phyloP scores from a whole-genome alignment of 179 eudicot species.

The Kewa caespitosa region DNA sequence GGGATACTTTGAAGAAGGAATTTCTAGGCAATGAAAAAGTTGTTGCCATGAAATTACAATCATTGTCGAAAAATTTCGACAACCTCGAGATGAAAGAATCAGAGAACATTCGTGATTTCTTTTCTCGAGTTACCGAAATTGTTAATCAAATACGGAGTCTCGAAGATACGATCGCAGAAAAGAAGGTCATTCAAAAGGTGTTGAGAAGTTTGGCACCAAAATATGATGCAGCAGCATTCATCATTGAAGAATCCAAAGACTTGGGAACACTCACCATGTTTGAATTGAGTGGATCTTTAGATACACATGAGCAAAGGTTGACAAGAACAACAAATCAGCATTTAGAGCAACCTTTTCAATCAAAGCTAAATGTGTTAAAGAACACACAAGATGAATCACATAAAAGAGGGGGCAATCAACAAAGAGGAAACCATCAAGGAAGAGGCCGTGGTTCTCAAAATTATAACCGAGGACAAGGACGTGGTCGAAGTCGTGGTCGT shows the following conservation, averaged over 20 bases:
- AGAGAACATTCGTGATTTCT: neutral
- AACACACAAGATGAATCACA: neutral
- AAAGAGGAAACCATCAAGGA: neutral
- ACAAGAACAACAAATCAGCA: neutral
- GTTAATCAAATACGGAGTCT: constrained; percentile 10
- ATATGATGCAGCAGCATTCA: neutral
- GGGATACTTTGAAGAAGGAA: neutral
- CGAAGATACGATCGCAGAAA: neutral
- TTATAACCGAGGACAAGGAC: too few species aligned
- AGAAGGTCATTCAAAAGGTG: neutral
- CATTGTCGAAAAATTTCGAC: neutral
- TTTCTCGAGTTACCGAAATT: neutral
- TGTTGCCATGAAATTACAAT: neutral
- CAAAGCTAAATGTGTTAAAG: neutral
- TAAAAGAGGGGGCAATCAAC: neutral
- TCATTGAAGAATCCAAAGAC: neutral
- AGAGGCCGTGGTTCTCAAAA: constrained; percentile 2
- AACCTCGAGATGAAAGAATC: neutral
- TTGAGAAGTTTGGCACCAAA: neutral
- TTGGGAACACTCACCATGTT: neutral
- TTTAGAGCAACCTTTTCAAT: neutral
- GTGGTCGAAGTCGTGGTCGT: constrained; percentile 2
- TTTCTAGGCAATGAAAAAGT: neutral
- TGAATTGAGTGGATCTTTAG: constrained; percentile 10
- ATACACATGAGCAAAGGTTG: neutral